Conservation (phyloP, 495 filamentous ascomycete genomes). For the Astrothelium macrocarpum region DNA sequence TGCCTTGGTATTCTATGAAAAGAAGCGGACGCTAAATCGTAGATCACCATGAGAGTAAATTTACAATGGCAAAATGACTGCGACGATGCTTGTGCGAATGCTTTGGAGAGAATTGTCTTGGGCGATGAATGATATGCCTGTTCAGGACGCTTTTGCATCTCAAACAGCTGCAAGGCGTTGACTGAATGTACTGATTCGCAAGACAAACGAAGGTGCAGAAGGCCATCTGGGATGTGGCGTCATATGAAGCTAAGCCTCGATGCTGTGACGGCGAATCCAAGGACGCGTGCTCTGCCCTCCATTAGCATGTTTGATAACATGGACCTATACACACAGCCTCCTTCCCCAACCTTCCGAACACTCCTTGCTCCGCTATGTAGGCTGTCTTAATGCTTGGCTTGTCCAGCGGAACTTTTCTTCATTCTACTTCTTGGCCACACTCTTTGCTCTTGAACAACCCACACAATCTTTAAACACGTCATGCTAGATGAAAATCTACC, state of each 20-base stretch:
- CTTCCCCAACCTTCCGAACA: neutral
- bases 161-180: too few species aligned
- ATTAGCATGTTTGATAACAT: neutral
- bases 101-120: too few species aligned
- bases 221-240: neutral
- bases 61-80: too few species aligned
- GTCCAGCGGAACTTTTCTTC: neutral
- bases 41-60: too few species aligned
- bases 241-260: neutral
- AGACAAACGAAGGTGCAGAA: too few species aligned
- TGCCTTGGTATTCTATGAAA: neutral
- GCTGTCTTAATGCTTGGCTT: slow-evolving; percentile 1
- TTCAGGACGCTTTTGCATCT: too few species aligned
- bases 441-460: neutral
- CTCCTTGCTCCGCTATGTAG: neutral
- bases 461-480: slow-evolving; percentile 2
- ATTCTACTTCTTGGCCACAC: neutral
- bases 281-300: neutral
- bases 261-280: neutral
- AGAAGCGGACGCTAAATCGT: neutral
- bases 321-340: neutral
- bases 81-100: too few species aligned
- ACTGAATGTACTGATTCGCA: too few species aligned
- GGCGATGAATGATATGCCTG: too few species aligned
- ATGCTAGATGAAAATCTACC: slow-evolving; percentile 97